Base-by-base conservation (phyloP, 75 land plant genomes). In the Sequoiadendron giganteum region DNA sequence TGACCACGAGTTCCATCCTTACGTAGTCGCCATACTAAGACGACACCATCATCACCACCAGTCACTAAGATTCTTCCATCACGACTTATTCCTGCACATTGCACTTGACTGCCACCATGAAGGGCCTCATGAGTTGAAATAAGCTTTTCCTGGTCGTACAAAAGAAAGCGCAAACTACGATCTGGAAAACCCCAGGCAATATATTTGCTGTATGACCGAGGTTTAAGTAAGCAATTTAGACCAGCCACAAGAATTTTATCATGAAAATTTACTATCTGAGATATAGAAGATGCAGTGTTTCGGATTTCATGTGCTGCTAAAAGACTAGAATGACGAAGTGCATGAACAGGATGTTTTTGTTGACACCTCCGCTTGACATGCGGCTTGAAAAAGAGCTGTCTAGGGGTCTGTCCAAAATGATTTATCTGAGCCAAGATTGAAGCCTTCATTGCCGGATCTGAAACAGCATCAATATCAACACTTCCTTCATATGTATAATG, bases 321-420 rank as follows among this genome's bases (percentile, higher is more conserved):
- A 90, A 86, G 88, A 61, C 86, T 83, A 14, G 85, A 89, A 61
- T 93, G 89, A 82, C 92, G 91, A 47, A 97, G 93, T 10, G 94
- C 89, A 87, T 92, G 99, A 52, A 85, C 88, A 81, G 92, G 94
- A 43, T 89, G 79, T 88, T 95, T 95, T 61, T 93, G 93, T 18
- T 95, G 95, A 85, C 89, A 87, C 81, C 94, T 95, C n/a, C 99
- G 90, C 88, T 96, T 95, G 34, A 92, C 92, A 89, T 98, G 99
- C 39, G 99, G 95, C 88, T 98, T 98, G 87, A 90, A 93, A 88
- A 98, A 98, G 13, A 98, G 91, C 86, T 98, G 99, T 81, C 98
- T 95, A 3, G 99, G 99, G 32, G 99, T 98, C 88, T 98, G 99
- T 40, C 99, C 99, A 92, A 98, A 98, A 88, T 98, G 99, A 91